A percentile compares a stretch with the other conserved stretches of the same genome.
phyloP scores from a whole-genome alignment of 1,284 basidiomycete species.

The Baeospora myosura region DNA sequence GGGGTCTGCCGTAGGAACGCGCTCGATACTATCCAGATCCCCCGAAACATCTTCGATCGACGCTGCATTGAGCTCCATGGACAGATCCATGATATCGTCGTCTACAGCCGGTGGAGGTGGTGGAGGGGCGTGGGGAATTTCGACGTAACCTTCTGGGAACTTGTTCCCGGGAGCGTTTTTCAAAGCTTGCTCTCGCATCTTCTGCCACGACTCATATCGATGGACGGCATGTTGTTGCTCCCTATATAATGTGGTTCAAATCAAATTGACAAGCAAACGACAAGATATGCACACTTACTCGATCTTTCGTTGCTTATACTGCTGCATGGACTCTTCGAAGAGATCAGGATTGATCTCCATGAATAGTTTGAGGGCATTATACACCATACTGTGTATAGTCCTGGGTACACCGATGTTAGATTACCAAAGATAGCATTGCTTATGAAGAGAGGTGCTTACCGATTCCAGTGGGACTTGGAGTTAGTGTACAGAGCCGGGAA shows the following conservation, averaged over 20 bases:
- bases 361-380: conserved; percentile 96
- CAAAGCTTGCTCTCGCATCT: conserved; percentile 66
- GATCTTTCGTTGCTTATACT: conserved; percentile 85
- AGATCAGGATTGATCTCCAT: conserved; percentile 99
- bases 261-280: conserved; percentile 6
- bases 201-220: conserved; percentile 81
- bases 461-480: conserved; percentile 97
- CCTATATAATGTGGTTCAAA: conserved; percentile 39
- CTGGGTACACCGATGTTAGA: conserved; percentile 33
- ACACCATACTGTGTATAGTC: conserved; percentile 98
- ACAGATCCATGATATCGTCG: conserved; percentile 76
- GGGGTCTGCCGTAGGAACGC: conserved; percentile 85
- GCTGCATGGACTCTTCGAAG: conserved; percentile 91
- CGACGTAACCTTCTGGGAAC: conserved; percentile 58
- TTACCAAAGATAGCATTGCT: conserved; percentile 8
- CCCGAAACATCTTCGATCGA: conserved; percentile 74
- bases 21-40: conserved; percentile 79
- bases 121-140: conserved; percentile 61
- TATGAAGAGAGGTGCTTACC: conserved; percentile 69
- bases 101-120: conserved; percentile 79
- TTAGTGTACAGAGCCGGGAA: conserved; percentile 98
- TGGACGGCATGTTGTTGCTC: conserved; percentile 77
- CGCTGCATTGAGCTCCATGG: conserved; percentile 80
- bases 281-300: conserved; percentile 46
- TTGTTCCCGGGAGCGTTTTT: conserved; percentile 62